Conservation (phyloP, 2,329 filamentous ascomycete genomes). For the Biscogniauxia sp. region DNA sequence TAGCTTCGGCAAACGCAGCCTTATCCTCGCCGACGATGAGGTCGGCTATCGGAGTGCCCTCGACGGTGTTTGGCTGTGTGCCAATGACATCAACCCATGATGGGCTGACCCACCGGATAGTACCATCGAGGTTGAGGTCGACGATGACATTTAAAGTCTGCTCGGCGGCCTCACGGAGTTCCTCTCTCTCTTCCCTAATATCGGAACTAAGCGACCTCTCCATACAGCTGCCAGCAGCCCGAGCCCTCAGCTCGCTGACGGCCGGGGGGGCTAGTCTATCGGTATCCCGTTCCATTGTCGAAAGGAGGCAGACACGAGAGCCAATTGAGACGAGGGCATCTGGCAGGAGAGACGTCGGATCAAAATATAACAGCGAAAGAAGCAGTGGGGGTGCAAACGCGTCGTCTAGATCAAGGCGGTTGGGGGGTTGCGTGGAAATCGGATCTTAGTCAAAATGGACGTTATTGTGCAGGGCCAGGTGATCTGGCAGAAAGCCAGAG, state of each 20-base stretch:
- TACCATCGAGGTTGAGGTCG: constrained; percentile 86
- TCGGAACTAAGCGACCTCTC: constrained; percentile 75
- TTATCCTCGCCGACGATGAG: constrained; percentile 77
- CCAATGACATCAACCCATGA: constrained; percentile 95
- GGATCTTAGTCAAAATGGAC: constrained; percentile 22
- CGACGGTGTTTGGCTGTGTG: constrained; percentile 67
- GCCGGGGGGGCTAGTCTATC: constrained; percentile 51
- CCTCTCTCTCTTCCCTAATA: constrained; percentile 89
- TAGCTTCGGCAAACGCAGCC: constrained; percentile 74
- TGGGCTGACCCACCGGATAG: constrained; percentile 92
- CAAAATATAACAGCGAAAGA: constrained; percentile 10
- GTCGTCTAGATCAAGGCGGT: constrained; percentile 15
- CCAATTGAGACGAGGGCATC: constrained; percentile 37
- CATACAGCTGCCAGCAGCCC: constrained; percentile 49
- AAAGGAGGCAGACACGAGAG: constrained; percentile 26
- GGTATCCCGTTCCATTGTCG: constrained; percentile 45
- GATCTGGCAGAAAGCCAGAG: constrained; percentile 39
- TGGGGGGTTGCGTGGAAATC: constrained; percentile 19
- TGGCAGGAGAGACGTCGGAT: constrained; percentile 17
- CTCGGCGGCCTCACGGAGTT: constrained; percentile 91
- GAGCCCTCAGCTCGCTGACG: constrained; percentile 50
- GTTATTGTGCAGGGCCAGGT: constrained; percentile 30
- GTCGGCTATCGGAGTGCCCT: constrained; percentile 75
- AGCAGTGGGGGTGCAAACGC: constrained; percentile 26
- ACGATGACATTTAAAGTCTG: constrained; percentile 96